Evolutionary conservation across 306 rosid species (phyloP), one percentile per base, ranked within the genome.

Genomic region (Sindora glabra): DNA sequence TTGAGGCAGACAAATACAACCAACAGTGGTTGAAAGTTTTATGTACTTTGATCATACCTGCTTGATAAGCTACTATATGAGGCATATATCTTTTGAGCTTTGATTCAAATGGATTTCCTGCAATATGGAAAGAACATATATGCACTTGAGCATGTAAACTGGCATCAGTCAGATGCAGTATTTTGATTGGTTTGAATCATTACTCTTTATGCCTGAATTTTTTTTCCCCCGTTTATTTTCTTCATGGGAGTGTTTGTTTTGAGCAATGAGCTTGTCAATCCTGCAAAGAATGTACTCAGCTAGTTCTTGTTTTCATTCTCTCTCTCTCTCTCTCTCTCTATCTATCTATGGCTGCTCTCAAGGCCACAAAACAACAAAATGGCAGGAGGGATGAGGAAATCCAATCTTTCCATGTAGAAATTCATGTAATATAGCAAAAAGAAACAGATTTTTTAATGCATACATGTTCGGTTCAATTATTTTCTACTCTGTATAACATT

Each of bases 291-390:
- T 67, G 27, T 64, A 55, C 46, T 59, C 68, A 67, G 56, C 45
- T 53, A 59, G 67, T 52, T 56, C 33, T 46, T 68, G 23, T 53
- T 81, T 64, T 73, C 64, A 44, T 62, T 51, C 42, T 59, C 56
- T 29, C 81, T 89, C n/a, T n/a, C n/a, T n/a, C n/a, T n/a, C n/a
- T n/a, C n/a, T n/a, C n/a, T n/a, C n/a, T n/a, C n/a, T n/a, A n/a
- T n/a, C n/a, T n/a, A n/a, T n/a, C n/a, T n/a, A n/a, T n/a, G 99
- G 94, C 90, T 84, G 97, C 94, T 72, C 87, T 94, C 53, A 78
- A 80, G 60, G 99, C 94, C 86, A 97, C 97, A 39, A 75, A 73
- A 65, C 97, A 86, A 80, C 76, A 80, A 46, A 79, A 69, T 71
- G 85, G 59, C 69, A 92, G 92, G 59, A 89, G 85, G 71, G 77